Evolutionary conservation across 2,329 filamentous ascomycete genomes (phyloP), one percentile per base, ranked within the genome.

Genomic region (Apiospora hydei): DNA sequence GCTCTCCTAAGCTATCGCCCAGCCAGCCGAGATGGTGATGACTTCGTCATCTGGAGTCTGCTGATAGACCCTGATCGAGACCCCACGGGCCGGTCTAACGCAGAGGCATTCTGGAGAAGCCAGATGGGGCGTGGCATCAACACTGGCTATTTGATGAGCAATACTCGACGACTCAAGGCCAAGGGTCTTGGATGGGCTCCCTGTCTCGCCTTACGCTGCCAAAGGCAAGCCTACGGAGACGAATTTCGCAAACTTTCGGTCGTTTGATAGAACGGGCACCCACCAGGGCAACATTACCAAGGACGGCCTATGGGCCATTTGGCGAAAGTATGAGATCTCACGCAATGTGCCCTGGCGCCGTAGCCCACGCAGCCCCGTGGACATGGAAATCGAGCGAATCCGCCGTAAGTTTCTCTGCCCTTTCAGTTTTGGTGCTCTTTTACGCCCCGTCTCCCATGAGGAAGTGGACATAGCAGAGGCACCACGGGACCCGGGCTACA

Each of bases 31-130:
- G 14, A 30, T 7, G 57, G 57, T 7, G 57, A 30, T 64, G 57
- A 64, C 6, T 64, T 64, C 57, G n/a, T 64, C 26, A 64, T 64
- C 18, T 64, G 57, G 57, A 64, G 57, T n/a, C n/a, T 64, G 3
- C n/a, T 64, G 14, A 30, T 64, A 30, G 57, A 41, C 10, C 57
- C 57, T 30, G 57, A 64, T 18, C 14, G 38, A 41, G n/a, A 30
- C 6, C 57, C 57, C 0, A 30, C 57, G 14, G 46, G 21, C 46
- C 18, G 46, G 2, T 64, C 57, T 4, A 26, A 18, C 30, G 57
- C 57, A 18, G 24, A 41, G 57, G 26, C 57, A 30, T 64, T 64
- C 57, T 64, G 57, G 57, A 41, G 8, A 41, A n/a, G 26, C n/a
- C 57, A 64, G 38, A 64, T 16, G 14, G 57, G 57, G 14, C 26